These are phyloP conservation scores for Phialophora verrucosa DNA, from an alignment of 2,329 filamentous ascomycete species.

Conservation along the genomic window DNA sequence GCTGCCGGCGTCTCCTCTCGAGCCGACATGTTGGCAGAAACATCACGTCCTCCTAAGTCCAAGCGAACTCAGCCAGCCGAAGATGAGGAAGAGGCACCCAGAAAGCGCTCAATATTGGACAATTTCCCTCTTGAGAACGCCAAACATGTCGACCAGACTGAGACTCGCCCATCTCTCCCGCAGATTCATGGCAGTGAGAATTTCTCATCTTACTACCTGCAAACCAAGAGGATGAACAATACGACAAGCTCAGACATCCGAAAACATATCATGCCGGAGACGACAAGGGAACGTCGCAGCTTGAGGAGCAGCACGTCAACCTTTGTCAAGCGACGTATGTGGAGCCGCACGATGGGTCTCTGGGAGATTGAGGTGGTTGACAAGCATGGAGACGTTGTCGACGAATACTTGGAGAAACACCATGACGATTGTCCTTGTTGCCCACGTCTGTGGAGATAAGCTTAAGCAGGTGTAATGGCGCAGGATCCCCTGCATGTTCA, in stretches of 20 bases:
- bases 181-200: background rate
- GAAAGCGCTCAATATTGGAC: background rate
- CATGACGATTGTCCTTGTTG: too few relatives aligned
- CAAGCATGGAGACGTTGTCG: background rate
- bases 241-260: background rate
- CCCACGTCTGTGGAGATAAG: too few relatives aligned
- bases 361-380: background rate
- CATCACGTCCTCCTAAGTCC: background rate
- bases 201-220: background rate
- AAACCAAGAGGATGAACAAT: background rate
- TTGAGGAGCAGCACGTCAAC: background rate
- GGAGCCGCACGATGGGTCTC: background rate
- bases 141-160: background rate
- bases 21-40: background rate
- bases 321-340: background rate
- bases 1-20: background rate
- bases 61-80: background rate
- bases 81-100: background rate
- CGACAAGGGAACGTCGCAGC: background rate
- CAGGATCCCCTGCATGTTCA: too few relatives aligned
- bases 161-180: background rate
- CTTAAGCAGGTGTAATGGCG: too few relatives aligned
- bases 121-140: background rate
- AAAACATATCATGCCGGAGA: background rate
- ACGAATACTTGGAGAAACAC: conserved; percentile 1